These are phyloP conservation scores for Aspergillus flavus DNA, from an alignment of 2,329 filamentous ascomycete species.

Conservation along the genomic window DNA sequence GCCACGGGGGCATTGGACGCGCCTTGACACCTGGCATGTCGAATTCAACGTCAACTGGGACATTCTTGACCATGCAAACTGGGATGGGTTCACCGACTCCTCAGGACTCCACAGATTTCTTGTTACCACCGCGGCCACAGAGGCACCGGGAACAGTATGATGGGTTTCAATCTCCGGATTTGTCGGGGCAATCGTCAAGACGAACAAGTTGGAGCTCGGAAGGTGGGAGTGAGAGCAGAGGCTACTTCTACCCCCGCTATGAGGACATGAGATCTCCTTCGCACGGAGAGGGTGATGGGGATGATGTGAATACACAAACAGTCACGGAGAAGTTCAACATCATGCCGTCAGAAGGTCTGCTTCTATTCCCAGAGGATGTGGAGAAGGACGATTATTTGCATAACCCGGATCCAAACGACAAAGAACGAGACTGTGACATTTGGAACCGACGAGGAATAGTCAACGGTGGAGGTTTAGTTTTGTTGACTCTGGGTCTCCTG, in stretches of 20 bases:
- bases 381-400: constrained; percentile 74
- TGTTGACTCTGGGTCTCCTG: constrained; percentile 64
- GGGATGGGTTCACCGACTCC: constrained; percentile 51
- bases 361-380: constrained; percentile 71
- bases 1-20: constrained; percentile 26
- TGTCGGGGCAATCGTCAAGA: constrained; percentile 59
- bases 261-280: constrained; percentile 63
- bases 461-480: constrained; percentile 64
- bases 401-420: constrained; percentile 68
- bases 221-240: constrained; percentile 55
- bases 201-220: constrained; percentile 69
- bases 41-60: constrained; percentile 28
- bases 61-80: constrained; percentile 42
- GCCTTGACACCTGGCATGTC: constrained; percentile 22
- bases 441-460: constrained; percentile 65
- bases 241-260: constrained; percentile 57
- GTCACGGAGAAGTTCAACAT: constrained; percentile 76
- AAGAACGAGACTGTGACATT: constrained; percentile 64
- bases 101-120: constrained; percentile 45
- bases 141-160: constrained; percentile 57
- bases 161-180: constrained; percentile 49
- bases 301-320: constrained; percentile 70
- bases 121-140: constrained; percentile 48
- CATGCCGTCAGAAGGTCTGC: constrained; percentile 64
- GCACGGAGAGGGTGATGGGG: constrained; percentile 64